Evolutionary conservation across 495 filamentous ascomycete genomes (phyloP).

Genomic region (Aspergillus diversus): DNA sequence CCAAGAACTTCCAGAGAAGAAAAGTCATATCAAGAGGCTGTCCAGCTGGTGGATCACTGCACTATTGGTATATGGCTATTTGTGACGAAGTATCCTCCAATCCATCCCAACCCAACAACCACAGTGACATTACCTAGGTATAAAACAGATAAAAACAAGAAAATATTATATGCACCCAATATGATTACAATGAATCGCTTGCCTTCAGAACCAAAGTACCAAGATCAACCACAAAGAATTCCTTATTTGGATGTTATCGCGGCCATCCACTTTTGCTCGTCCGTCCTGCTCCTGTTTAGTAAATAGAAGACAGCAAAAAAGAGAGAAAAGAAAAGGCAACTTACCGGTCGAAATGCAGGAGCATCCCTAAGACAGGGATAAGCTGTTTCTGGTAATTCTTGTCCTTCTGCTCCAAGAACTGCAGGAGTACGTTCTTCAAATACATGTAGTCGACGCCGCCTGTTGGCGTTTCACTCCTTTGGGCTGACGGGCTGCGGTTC

Average conservation of each 20-base stretch:
- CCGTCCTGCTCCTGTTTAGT: constrained; percentile 56
- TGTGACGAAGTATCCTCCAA: no score
- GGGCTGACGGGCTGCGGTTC: constrained; percentile 44
- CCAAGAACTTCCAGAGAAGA: no score
- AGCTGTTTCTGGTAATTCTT: constrained; percentile 88
- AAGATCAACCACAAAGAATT: no score
- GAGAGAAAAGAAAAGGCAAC: constrained; percentile 28
- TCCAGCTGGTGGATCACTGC: no score
- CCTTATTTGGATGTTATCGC: constrained; percentile 62
- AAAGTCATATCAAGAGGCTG: no score
- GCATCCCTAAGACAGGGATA: constrained; percentile 86
- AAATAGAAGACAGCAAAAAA: not conserved
- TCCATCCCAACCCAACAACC: no score
- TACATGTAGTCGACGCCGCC: constrained; percentile 75
- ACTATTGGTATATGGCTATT: no score
- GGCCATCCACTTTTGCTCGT: constrained; percentile 88
- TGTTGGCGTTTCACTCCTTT: constrained; percentile 44
- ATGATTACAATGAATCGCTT: no score
- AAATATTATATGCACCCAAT: no score
- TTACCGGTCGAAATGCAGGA: constrained; percentile 90
- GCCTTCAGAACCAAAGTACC: no score
- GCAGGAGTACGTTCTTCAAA: constrained; percentile 91
- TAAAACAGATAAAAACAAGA: no score
- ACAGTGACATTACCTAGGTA: no score
- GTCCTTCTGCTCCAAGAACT: constrained; percentile 94